phyloP scores from a whole-genome alignment of 345 rosid genomes.

The Moricandia moricandioides region DNA sequence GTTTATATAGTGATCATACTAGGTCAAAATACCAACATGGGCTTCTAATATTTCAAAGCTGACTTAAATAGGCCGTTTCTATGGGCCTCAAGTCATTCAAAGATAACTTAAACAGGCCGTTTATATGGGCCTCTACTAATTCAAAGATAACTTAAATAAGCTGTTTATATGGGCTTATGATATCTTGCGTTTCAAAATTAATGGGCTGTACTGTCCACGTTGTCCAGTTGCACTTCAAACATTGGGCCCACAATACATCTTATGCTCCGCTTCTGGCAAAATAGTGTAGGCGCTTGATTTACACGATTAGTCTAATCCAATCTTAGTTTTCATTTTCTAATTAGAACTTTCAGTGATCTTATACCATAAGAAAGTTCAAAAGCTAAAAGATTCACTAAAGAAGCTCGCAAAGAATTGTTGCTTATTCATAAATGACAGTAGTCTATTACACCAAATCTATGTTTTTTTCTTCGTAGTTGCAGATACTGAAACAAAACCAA shows the following conservation, averaged over 20 bases:
- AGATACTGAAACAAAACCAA: conserved; percentile 20
- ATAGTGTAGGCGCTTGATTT: background rate
- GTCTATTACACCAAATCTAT: conserved; percentile 8
- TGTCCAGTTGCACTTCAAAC: background rate
- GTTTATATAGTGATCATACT: too few relatives aligned
- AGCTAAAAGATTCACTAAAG: background rate
- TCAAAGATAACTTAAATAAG: too few relatives aligned
- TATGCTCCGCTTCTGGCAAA: too few relatives aligned
- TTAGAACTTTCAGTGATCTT: background rate
- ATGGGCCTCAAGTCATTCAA: background rate
- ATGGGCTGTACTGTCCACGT: background rate
- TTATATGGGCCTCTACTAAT: too few relatives aligned
- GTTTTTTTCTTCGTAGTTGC: conserved; percentile 5
- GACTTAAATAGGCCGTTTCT: background rate
- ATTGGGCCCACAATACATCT: too few relatives aligned
- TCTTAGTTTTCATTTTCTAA: background rate
- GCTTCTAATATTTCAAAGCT: background rate
- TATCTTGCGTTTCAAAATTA: background rate
- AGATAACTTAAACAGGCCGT: background rate
- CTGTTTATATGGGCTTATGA: too few relatives aligned
- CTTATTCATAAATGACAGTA: conserved; percentile 25
- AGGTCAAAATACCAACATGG: background rate
- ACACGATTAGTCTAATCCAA: background rate
- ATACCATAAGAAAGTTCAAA: background rate
- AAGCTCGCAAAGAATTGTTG: background rate